These are phyloP conservation scores for Dichotomopilus funicola DNA, from an alignment of 2,329 filamentous ascomycete species.

Conservation along the genomic window DNA sequence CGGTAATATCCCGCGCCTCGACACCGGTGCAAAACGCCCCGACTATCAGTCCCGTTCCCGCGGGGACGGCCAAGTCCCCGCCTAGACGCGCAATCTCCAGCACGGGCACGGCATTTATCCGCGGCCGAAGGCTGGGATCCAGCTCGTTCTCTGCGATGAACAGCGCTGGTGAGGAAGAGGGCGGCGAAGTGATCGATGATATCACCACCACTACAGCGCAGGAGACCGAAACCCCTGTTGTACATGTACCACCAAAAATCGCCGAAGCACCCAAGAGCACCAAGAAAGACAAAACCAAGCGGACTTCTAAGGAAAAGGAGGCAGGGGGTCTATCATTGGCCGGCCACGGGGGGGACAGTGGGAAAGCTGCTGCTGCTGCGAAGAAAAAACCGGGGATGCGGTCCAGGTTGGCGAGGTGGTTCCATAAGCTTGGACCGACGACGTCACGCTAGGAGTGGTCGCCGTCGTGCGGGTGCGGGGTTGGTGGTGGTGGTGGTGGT, in stretches of 20 bases:
- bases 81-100: conserved; percentile 40
- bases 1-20: not conserved
- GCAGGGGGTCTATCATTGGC: not conserved
- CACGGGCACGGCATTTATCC: conserved; percentile 42
- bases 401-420: conserved; percentile 14
- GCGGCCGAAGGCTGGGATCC: conserved; percentile 29
- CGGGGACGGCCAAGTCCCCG: conserved; percentile 10
- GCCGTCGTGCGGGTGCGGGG: no score
- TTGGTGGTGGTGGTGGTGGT: no score
- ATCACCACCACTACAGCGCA: not conserved
- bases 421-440: conserved; percentile 12
- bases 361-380: not conserved
- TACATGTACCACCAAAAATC: not conserved
- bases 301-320: no score
- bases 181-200: not conserved
- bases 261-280: no score
- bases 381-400: conserved; percentile 7
- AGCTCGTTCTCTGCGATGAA: not conserved
- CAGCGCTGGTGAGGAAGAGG: no score
- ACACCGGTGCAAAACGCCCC: not conserved
- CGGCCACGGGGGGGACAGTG: not conserved
- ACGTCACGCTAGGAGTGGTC: conserved; percentile 3
- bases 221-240: not conserved
- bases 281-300: no score
- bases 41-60: conserved; percentile 13